Conservation (phyloP, 2,329 filamentous ascomycete genomes). For the Alternaria sp. region DNA sequence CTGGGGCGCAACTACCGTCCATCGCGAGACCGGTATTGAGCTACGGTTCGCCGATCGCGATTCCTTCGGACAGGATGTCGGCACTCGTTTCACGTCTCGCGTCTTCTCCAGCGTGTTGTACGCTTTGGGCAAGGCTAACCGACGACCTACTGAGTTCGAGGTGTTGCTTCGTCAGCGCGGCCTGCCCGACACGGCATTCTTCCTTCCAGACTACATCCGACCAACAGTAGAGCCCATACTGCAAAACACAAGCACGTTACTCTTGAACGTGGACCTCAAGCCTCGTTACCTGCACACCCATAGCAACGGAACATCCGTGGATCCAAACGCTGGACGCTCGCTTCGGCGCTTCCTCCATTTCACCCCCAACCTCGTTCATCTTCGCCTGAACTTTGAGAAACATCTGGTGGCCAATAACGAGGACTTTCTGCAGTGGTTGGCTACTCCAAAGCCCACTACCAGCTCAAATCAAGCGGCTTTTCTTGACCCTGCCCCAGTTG, state of each 20-base stretch:
- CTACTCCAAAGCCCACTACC: neutral
- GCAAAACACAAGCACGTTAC: constrained; percentile 54
- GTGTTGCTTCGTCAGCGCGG: constrained; percentile 52
- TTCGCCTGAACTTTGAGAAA: constrained; percentile 60
- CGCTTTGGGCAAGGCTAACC: constrained; percentile 39
- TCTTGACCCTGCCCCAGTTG: constrained; percentile 16
- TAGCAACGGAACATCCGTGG: constrained; percentile 10
- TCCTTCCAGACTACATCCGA: constrained; percentile 52
- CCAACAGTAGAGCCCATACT: constrained; percentile 53
- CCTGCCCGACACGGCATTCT: constrained; percentile 53
- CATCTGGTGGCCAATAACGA: constrained; percentile 18
- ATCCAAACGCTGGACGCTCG: constrained; percentile 20
- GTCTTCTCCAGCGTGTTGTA: constrained; percentile 29
- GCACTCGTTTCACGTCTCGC: constrained; percentile 18
- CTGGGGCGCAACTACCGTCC: constrained; percentile 58
- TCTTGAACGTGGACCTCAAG: constrained; percentile 45
- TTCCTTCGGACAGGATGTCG: constrained; percentile 3
- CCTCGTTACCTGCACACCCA: constrained; percentile 17
- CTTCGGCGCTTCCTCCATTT: constrained; percentile 50
- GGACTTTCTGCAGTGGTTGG: constrained; percentile 51
- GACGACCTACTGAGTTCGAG: constrained; percentile 55
- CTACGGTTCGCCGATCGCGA: constrained; percentile 17
- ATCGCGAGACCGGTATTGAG: constrained; percentile 44
- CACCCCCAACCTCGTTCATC: constrained; percentile 55
- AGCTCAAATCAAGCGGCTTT: neutral